These are phyloP conservation scores for Cyclocybe cylindracea DNA, from an alignment of 768 basidiomycete genomes.

Conservation along the genomic window DNA sequence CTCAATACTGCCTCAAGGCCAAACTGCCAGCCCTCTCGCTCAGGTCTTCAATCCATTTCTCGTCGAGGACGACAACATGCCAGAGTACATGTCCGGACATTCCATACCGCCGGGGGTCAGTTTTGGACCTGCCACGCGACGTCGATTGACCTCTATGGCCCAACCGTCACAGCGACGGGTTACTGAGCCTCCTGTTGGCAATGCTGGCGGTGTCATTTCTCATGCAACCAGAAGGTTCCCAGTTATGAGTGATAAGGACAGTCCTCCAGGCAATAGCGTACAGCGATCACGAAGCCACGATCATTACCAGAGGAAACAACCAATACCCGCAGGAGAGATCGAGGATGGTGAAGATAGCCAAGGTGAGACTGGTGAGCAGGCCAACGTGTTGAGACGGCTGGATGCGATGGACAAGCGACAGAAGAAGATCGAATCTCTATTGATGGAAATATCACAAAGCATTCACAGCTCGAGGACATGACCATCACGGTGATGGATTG, in stretches of 20 bases:
- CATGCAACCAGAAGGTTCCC: constrained; percentile 7
- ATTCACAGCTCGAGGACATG: constrained; percentile 15
- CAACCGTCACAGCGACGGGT: constrained; percentile 14
- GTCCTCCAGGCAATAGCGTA: constrained; percentile 3
- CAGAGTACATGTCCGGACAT: constrained; percentile 20
- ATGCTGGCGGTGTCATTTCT: background rate
- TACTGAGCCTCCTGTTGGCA: background rate
- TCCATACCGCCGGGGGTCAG: constrained; percentile 31
- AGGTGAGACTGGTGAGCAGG: constrained; percentile 16
- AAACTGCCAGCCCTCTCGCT: constrained; percentile 65
- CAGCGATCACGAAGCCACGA: constrained; percentile 15
- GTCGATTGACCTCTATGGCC: constrained; percentile 41
- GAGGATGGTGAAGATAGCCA: constrained; percentile 19
- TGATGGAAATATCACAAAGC: constrained; percentile 36
- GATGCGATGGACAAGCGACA: constrained; percentile 36
- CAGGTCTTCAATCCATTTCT: constrained; percentile 72
- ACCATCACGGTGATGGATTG: too few relatives aligned
- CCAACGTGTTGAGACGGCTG: constrained; percentile 14
- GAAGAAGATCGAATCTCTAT: constrained; percentile 45
- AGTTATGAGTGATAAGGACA: constrained; percentile 9
- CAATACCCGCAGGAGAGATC: constrained; percentile 14
- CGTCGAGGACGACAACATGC: constrained; percentile 47
- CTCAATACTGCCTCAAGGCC: constrained; percentile 44
- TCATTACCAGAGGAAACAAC: constrained; percentile 8
- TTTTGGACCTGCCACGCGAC: constrained; percentile 45